Evolutionary conservation across 192 early-diverging fungal species (phyloP), one percentile per base, ranked within the genome.

Genomic region (Coemansia umbellata): DNA sequence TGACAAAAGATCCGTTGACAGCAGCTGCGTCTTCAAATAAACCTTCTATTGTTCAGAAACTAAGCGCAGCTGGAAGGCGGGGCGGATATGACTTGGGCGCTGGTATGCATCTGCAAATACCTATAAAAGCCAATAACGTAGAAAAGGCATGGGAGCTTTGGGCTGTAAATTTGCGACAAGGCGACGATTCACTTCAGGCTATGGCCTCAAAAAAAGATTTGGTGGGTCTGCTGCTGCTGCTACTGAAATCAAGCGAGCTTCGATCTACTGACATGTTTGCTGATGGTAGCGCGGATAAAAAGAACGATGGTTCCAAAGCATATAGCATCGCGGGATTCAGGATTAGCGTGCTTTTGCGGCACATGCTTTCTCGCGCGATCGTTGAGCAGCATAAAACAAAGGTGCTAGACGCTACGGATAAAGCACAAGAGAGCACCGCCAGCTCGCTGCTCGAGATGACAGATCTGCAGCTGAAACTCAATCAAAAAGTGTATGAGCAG

Each of bases 71-170:
- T 36, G 22, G 35, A 37, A 45, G 56, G 22, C 31, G 47, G 13
- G 73, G 66, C 23, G 61, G 57, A 2, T 45, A 60, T 45, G 56
- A 40, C 1, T 24, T 17, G 7, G 57, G 60, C 10, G 64, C 37
- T 1, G 57, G 57, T 11, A 69, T 75, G 73, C 73, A 53, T 32
- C 17, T 69, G 21, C 52, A 37, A 19, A 47, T 69, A 21, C 73
- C 66, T 0, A 23, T 75, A 9, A 53, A 53, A 9, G 73, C 61
- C 2, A 55, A 60, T 9, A 69, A 75, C 53, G 50, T 47, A 3
- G 73, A 75, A 32, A 56, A 58, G 58, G 73, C 73, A 5, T 75
- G 73, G 73, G 53, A 54, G 47, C 60, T 69, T 44, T 75, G 73
- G 66, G 53, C 61, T 8, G 14, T 35, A 2, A 28, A 63, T 9